Evolutionary conservation across 345 rosid species (phyloP).

Genomic region (Rhodamnia rubescens): DNA sequence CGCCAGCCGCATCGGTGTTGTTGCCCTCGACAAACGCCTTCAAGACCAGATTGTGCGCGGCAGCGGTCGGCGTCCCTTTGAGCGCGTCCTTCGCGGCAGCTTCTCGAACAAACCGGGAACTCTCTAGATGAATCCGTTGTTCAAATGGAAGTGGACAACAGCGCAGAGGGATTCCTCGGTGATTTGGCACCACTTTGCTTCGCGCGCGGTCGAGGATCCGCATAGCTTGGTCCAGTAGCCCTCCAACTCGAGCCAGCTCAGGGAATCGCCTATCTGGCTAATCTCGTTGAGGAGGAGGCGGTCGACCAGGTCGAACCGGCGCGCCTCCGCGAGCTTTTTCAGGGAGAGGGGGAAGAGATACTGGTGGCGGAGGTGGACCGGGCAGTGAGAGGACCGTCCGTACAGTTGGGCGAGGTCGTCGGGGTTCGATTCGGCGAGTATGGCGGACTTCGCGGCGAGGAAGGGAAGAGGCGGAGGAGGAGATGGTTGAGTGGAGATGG

Average conservation of each 20-base stretch:
- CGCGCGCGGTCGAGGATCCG: neutral
- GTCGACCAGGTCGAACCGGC: slow-evolving; percentile 18
- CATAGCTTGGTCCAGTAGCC: slow-evolving; percentile 24
- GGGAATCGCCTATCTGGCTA: neutral
- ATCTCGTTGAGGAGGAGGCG: slow-evolving; percentile 1
- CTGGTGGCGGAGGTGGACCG: slow-evolving; percentile 24
- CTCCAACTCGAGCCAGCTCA: slow-evolving; percentile 3
- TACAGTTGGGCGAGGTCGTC: slow-evolving; percentile 14
- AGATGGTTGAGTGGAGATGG: neutral
- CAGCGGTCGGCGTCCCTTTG: slow-evolving; percentile 3
- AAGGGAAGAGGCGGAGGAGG: no score
- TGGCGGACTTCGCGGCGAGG: slow-evolving; percentile 15
- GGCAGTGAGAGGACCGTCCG: slow-evolving; percentile 5
- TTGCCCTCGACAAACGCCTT: slow-evolving; percentile 9
- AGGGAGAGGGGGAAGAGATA: slow-evolving; percentile 17
- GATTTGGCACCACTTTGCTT: neutral
- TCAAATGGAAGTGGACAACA: slow-evolving; percentile 5
- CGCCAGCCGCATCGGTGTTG: slow-evolving; percentile 2
- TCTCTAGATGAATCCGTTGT: slow-evolving; percentile 7
- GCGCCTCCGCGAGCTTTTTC: slow-evolving; percentile 16
- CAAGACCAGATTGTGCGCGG: slow-evolving; percentile 13
- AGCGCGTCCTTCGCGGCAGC: slow-evolving; percentile 3
- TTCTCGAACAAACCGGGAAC: slow-evolving; percentile 5
- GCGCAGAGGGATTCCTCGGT: slow-evolving; percentile 21
- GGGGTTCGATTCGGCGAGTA: slow-evolving; percentile 9